A percentile compares a stretch with the other conserved stretches of the same genome.
Conservation (phyloP, 257 asterid species). For the Solanum phureja region DNA sequence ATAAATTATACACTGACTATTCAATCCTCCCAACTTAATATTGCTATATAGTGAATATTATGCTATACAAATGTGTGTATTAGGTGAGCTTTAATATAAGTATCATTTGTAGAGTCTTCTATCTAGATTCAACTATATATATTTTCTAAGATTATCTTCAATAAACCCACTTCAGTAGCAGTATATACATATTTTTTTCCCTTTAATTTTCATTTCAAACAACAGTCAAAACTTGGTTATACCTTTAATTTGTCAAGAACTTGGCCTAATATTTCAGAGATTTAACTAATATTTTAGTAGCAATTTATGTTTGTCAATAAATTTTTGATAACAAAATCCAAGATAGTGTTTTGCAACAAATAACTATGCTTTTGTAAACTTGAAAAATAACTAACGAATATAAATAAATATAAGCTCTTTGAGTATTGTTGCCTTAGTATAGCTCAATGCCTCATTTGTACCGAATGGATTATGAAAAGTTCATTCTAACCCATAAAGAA, state of each 20-base stretch:
- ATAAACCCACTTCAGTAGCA: background rate
- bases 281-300: background rate
- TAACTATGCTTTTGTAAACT: background rate
- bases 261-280: background rate
- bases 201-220: background rate
- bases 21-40: too few species aligned
- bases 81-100: too few species aligned
- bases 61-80: too few species aligned
- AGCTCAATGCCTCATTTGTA: constrained; percentile 34
- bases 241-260: background rate
- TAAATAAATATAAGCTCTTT: background rate
- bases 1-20: too few species aligned
- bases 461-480: constrained; percentile 89
- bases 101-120: too few species aligned
- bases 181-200: background rate
- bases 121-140: background rate
- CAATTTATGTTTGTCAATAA: background rate
- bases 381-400: background rate
- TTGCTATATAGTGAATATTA: too few species aligned
- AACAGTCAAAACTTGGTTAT: background rate
- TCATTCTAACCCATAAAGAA: constrained; percentile 93
- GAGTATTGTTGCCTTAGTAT: background rate
- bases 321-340: background rate
- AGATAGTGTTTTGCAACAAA: background rate
- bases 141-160: background rate